These are phyloP conservation scores for Fusarium sp. DNA, from an alignment of 2,329 filamentous ascomycete genomes.

Conservation along the genomic window DNA sequence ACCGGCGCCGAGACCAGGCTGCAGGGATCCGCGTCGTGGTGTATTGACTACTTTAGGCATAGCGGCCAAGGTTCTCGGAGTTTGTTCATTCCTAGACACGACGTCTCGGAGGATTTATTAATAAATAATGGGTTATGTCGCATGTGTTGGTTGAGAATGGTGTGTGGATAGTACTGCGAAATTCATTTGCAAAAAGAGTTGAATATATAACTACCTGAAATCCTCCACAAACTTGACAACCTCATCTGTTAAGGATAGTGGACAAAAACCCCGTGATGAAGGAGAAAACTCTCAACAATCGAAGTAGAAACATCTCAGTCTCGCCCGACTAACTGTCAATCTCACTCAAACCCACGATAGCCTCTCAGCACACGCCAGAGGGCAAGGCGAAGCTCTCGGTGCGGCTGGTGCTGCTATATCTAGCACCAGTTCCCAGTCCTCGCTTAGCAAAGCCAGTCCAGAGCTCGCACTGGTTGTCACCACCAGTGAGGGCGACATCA, in stretches of 20 bases:
- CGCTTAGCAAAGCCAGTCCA: constrained; percentile 69
- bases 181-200: neutral
- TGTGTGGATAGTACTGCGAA: neutral
- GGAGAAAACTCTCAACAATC: neutral
- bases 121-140: neutral
- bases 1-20: neutral
- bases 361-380: constrained; percentile 38
- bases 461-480: constrained; percentile 62
- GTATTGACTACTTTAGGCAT: neutral
- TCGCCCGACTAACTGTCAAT: neutral
- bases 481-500: constrained; percentile 63
- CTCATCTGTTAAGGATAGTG: neutral
- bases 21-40: neutral
- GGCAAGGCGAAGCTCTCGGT: constrained; percentile 50
- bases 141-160: neutral
- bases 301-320: neutral
- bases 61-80: neutral
- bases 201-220: neutral
- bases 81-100: neutral
- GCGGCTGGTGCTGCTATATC: constrained; percentile 43
- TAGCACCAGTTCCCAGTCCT: constrained; percentile 59
- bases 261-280: neutral
- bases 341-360: neutral
- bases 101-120: neutral
- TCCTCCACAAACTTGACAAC: neutral